Evolutionary conservation across 306 rosid species (phyloP), one percentile per base, ranked within the genome.

Genomic region (Carpinus fangiana): DNA sequence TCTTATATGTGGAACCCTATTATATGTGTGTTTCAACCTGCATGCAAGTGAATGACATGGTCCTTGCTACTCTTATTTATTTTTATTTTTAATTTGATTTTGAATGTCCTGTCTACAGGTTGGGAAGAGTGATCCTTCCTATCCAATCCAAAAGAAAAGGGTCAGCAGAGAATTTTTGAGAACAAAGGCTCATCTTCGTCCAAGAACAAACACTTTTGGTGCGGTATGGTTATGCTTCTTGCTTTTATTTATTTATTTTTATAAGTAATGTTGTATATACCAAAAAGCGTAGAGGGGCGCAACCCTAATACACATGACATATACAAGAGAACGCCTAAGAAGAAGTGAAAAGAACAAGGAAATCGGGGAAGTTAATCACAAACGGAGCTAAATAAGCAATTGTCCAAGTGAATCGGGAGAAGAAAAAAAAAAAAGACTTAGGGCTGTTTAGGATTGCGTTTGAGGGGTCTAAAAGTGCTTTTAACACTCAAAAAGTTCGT

Each of bases 131-230:
- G 98, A 95, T 60, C 91, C 98, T 64, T 95, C 98, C 36, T 95
- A 79, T 85, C 98, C 98, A 48, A 88, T 92, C 84, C 98, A 95
- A 81, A 95, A 95, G 97, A 95, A 95, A 82, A 82, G 93, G 83
- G 98, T 76, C 74, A 92, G 87, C 92, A 86, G 86, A 85, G 98
- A 95, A 86, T 95, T 88, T 91, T 80, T 92, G 85, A 92, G 98
- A 82, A 95, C 96, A 21, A 92, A 92, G 82, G 98, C 98, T 78
- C 98, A 95, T 90, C 98, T 90, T 72, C 97, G 98, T 70, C 81
- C 98, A 3, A 88, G 98, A 90, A 88, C 98, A 79, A 95, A 95
- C 87, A 92, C 97, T 82, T 95, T 95, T 77, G 93, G 98, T 70
- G 98, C 98, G 67, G 98, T 95, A 94, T 79, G 88, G 74, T 81